Evolutionary conservation across 495 filamentous ascomycete genomes (phyloP), one percentile per base, ranked within the genome.

Genomic region (Penicillium cataractarum): DNA sequence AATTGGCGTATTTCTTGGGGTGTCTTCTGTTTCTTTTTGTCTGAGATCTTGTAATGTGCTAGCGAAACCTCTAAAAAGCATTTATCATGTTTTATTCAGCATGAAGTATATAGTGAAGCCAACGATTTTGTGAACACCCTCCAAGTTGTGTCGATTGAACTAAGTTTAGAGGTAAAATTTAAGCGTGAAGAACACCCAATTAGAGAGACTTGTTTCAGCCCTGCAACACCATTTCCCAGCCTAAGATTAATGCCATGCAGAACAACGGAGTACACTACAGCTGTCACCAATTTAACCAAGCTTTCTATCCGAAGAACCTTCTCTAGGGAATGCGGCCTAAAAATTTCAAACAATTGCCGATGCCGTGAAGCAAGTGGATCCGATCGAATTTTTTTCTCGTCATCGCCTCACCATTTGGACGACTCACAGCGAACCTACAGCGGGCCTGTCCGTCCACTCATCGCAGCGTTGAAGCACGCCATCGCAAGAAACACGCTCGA

Each of bases 21-120:
- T 32, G 57, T 60, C 56, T 37, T 56, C 26, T 55, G 10, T 33
- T 44, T 61, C 58, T 33, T 55, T 27, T 59, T 39, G 29, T 59
- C 60, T 24, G n/a, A 39, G 29, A 8, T 66, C 54, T 19, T 50
- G n/a, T 62, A 24, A 55, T 59, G 49, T 55, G 46, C 65, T 61
- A 67, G 65, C 65, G 65, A 64, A 37, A 39, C 32, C 48, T 40
- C 49, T 48, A 65, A 67, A 67, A 67, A 67, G 65, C 65, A 67
- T 66, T 57, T 39, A 22, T 55, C 15, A n/a, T 33, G 29, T 44
- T 51, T n/a, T 27, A 58, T 48, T 60, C 35, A 55, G 59, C 56
- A 60, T 54, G 32, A 29, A 59, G 64, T 59, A 55, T 24, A 66
- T 56, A 66, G 48, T 57, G 24, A 61, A 57, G 27, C 8, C 27